Conservation (phyloP, 345 rosid species). For the Xanthoceras sorbifolium region DNA sequence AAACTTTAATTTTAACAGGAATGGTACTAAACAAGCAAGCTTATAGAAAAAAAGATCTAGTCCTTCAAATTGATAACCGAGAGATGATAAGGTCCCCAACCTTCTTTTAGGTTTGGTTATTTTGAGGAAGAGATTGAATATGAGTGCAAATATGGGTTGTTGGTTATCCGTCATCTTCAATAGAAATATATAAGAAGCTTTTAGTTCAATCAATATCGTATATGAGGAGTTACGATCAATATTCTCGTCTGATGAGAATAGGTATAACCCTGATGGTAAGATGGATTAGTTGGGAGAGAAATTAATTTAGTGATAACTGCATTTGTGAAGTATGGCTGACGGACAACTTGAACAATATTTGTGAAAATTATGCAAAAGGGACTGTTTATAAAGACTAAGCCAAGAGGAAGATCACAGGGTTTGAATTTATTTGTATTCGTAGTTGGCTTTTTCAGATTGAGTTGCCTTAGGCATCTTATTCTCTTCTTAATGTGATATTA, state of each 20-base stretch:
- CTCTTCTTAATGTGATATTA: not conserved
- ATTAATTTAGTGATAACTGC: not conserved
- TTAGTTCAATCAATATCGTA: too few relatives aligned
- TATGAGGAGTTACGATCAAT: not conserved
- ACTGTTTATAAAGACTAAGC: not conserved
- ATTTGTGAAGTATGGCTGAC: not conserved
- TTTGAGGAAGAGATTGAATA: not conserved
- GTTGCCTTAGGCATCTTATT: not conserved
- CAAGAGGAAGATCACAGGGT: not conserved
- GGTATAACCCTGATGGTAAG: not conserved
- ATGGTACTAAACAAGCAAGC: not conserved
- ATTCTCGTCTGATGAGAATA: not conserved
- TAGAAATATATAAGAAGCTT: too few relatives aligned
- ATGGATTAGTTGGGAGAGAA: not conserved
- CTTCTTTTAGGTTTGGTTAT: not conserved
- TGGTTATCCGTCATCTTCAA: not conserved
- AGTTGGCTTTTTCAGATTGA: not conserved
- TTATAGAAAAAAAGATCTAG: not conserved
- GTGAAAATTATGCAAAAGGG: not conserved
- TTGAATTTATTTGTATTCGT: not conserved
- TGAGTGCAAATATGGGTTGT: not conserved
- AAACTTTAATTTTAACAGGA: not conserved
- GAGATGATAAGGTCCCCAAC: not conserved
- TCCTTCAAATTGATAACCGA: not conserved
- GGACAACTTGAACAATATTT: not conserved